These are phyloP conservation scores for Obelidium mucronatum DNA, from an alignment of 192 early-diverging fungal species.

Conservation along the genomic window DNA sequence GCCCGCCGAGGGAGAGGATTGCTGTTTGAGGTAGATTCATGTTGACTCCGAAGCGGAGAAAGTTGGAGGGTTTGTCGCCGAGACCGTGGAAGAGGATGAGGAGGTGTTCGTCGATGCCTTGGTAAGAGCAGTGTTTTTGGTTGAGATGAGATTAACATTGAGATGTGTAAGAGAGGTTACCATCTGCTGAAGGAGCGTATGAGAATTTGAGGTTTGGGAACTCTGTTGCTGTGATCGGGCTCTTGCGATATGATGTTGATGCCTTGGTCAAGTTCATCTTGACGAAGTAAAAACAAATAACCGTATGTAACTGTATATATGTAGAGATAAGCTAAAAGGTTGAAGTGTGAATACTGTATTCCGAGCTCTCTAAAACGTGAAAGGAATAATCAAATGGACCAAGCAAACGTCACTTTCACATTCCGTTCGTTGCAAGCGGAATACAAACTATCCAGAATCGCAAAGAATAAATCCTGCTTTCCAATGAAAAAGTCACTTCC, in stretches of 20 bases:
- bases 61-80: conserved; percentile 70
- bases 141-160: no score
- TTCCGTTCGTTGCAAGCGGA: background rate
- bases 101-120: conserved; percentile 67
- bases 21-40: conserved; percentile 75
- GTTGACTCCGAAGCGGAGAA: conserved; percentile 64
- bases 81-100: conserved; percentile 79
- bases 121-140: no score
- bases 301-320: no score
- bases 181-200: conserved; percentile 2
- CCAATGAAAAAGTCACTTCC: conserved; percentile 28
- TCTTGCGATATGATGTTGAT: no score
- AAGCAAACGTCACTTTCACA: conserved; percentile 25
- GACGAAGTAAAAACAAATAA: no score
- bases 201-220: conserved; percentile 7
- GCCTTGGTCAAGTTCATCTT: no score
- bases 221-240: conserved; percentile 1
- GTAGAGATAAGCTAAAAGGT: no score
- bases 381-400: conserved; percentile 27
- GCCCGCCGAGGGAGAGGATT: conserved; percentile 40
- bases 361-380: no score
- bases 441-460: conserved; percentile 8
- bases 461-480: conserved; percentile 25
- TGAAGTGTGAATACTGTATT: no score
- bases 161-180: no score